Evolutionary conservation across 2,329 filamentous ascomycete genomes (phyloP).

Genomic region (Endoconidiophora polonica): DNA sequence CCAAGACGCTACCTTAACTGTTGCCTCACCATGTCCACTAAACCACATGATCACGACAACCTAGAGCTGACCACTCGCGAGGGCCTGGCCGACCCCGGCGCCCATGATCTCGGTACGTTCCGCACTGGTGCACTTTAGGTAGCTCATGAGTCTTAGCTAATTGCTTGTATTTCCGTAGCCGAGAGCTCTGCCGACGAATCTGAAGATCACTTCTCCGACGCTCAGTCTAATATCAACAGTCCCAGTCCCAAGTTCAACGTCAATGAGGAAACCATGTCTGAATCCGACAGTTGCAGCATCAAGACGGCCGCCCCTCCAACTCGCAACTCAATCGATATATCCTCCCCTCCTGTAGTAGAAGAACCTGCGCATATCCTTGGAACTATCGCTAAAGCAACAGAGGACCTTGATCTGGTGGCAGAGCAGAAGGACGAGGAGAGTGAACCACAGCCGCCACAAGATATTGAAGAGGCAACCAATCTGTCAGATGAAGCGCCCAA

Average conservation of each 20-base stretch:
- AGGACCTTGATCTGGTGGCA: too few species aligned
- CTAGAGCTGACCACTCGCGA: slow-evolving; percentile 3
- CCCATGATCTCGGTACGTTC: slow-evolving; percentile 38
- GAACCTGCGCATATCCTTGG: slow-evolving; percentile 8
- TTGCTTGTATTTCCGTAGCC: neutral
- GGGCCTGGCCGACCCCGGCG: slow-evolving; percentile 34
- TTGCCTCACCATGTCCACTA: neutral
- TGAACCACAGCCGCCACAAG: neutral
- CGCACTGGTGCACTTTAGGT: slow-evolving; percentile 26
- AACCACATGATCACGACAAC: neutral
- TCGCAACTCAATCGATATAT: too few species aligned
- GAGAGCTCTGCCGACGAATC: slow-evolving; percentile 28
- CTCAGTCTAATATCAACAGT: slow-evolving; percentile 35
- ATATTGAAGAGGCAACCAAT: neutral
- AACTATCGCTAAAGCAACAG: neutral
- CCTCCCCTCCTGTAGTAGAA: neutral
- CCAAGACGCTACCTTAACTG: too few species aligned
- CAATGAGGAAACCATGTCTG: slow-evolving; percentile 23
- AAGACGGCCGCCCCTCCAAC: slow-evolving; percentile 29
- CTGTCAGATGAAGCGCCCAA: neutral
- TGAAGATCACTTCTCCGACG: slow-evolving; percentile 55
- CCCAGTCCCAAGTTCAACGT: slow-evolving; percentile 29
- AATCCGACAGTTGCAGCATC: neutral
- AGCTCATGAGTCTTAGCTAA: slow-evolving; percentile 12
- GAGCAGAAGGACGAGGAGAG: neutral